phyloP scores from a whole-genome alignment of 179 eudicot species.

The Nepenthes alata region DNA sequence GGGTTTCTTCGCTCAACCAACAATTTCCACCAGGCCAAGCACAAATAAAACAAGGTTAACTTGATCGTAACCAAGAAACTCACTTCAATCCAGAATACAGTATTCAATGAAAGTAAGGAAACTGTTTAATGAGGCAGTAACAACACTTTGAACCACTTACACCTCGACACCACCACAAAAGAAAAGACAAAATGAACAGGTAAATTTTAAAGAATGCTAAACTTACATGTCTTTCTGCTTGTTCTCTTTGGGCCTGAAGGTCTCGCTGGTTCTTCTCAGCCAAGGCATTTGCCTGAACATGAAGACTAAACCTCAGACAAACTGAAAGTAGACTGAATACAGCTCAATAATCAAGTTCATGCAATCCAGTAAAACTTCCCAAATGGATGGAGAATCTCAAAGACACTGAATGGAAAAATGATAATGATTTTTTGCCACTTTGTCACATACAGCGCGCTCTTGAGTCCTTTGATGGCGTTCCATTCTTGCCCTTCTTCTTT shows the following conservation, averaged over 20 bases:
- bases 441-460: conserved; percentile 82
- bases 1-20: no score
- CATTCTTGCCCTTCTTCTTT: conserved; percentile 75
- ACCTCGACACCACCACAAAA: no score
- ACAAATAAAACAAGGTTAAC: no score
- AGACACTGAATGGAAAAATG: not conserved
- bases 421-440: not conserved
- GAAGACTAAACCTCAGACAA: conserved; percentile 4
- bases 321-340: not conserved
- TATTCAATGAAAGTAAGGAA: no score
- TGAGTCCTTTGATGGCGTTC: conserved; percentile 94
- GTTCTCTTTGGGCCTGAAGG: conserved; percentile 73
- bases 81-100: no score
- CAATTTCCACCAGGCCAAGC: no score
- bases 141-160: no score
- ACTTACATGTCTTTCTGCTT: conserved; percentile 85
- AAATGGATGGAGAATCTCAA: not conserved
- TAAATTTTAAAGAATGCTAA: conserved; percentile 3
- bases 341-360: not conserved
- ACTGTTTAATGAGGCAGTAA: no score
- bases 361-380: not conserved
- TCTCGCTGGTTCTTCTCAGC: conserved; percentile 94
- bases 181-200: not conserved
- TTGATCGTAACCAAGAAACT: no score
- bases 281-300: conserved; percentile 70